Conservation (phyloP, 2,329 filamentous ascomycete genomes). For the Aspergillus sp. region DNA sequence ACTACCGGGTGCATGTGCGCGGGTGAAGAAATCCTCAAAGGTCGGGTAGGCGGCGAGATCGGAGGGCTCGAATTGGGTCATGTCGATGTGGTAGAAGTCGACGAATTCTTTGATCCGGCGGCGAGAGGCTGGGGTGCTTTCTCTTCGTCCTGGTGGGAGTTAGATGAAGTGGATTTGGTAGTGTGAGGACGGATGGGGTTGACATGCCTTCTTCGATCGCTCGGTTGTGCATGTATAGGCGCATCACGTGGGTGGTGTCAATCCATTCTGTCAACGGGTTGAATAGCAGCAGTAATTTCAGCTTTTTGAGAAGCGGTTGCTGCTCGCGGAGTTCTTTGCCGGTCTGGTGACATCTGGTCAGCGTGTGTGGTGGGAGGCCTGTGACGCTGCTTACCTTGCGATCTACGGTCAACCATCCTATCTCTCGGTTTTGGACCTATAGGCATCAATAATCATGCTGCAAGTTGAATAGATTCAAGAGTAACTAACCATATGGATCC, state of each 20-base stretch:
- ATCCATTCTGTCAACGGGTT: constrained; percentile 44
- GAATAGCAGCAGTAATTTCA: constrained; percentile 44
- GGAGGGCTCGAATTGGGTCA: constrained; percentile 36
- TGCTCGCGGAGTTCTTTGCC: constrained; percentile 40
- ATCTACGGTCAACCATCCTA: too few relatives aligned
- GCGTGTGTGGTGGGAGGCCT: too few relatives aligned
- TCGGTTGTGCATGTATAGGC: constrained; percentile 39
- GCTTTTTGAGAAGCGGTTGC: constrained; percentile 41
- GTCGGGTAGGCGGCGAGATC: constrained; percentile 36
- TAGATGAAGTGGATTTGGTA: not conserved
- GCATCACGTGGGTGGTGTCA: constrained; percentile 38
- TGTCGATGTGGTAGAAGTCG: constrained; percentile 19
- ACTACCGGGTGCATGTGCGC: constrained; percentile 30
- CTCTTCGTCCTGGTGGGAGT: constrained; percentile 10
- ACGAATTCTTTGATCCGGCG: constrained; percentile 35
- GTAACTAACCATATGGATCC: too few relatives aligned
- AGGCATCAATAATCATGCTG: too few relatives aligned
- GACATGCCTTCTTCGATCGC: constrained; percentile 30
- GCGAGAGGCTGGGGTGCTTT: constrained; percentile 30
- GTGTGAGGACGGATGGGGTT: too few relatives aligned
- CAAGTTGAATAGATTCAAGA: too few relatives aligned
- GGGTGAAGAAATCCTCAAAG: constrained; percentile 43
- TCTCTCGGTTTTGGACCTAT: too few relatives aligned
- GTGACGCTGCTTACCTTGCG: too few relatives aligned
- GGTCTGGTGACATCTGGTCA: constrained; percentile 19